Evolutionary conservation across 179 eudicot species (phyloP).

Genomic region (Spinacia oleracea): DNA sequence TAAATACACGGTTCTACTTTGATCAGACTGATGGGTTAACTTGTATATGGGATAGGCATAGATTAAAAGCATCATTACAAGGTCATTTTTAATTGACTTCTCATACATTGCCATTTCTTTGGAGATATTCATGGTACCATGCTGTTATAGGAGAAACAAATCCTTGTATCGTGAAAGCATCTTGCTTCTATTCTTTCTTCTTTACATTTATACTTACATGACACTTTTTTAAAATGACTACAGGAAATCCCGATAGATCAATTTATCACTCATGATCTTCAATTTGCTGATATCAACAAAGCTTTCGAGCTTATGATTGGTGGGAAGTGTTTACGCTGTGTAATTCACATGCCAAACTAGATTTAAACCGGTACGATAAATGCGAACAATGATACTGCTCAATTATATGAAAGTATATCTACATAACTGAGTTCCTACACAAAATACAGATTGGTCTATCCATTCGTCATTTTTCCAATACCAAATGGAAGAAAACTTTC

Average conservation of each 20-base stretch:
- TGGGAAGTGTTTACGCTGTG: slow-evolving; percentile 83
- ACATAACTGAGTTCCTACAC: background rate
- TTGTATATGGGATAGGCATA: too few species aligned
- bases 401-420: background rate
- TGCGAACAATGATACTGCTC: background rate
- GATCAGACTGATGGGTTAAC: background rate
- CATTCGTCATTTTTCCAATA: background rate
- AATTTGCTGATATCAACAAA: slow-evolving; percentile 65
- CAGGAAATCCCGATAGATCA: slow-evolving; percentile 83
- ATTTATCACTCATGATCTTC: slow-evolving; percentile 63
- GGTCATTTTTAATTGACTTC: background rate
- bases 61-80: background rate
- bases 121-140: background rate
- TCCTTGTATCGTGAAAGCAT: background rate
- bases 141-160: background rate
- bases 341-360: slow-evolving; percentile 79
- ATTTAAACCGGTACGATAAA: background rate
- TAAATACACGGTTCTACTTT: background rate
- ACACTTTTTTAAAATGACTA: background rate
- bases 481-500: background rate
- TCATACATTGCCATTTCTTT: background rate
- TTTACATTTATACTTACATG: background rate
- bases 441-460: background rate
- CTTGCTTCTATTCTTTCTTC: background rate
- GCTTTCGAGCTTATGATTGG: slow-evolving; percentile 70